Conservation (phyloP, 495 filamentous ascomycete genomes). For the Hapsidospora chrysogenum region DNA sequence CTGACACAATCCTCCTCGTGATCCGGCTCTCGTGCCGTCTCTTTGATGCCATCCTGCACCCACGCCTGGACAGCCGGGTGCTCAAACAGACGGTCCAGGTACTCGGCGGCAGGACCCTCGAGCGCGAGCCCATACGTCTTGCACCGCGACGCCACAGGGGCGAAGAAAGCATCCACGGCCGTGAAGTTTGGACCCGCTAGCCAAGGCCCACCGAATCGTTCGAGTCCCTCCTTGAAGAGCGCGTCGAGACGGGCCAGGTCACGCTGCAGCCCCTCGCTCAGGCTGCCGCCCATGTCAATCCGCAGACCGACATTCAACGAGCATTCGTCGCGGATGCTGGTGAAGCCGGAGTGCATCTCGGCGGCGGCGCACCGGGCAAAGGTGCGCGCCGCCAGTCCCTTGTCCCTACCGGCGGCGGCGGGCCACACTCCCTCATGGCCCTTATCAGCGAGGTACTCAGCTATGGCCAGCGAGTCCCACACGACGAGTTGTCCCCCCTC, state of each 20-base stretch:
- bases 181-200: slow-evolving; percentile 20
- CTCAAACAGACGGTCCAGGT: slow-evolving; percentile 7
- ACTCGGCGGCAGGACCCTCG: slow-evolving; percentile 7
- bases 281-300: slow-evolving; percentile 11
- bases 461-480: slow-evolving; percentile 36
- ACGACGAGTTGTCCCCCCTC: slow-evolving; percentile 11
- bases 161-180: slow-evolving; percentile 25
- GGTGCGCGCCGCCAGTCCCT: slow-evolving; percentile 24
- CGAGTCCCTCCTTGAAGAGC: slow-evolving; percentile 22
- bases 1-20: slow-evolving; percentile 8
- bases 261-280: slow-evolving; percentile 8
- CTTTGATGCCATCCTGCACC: slow-evolving; percentile 8
- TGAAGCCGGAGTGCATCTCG: slow-evolving; percentile 40
- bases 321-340: slow-evolving; percentile 23
- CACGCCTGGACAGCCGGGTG: slow-evolving; percentile 12
- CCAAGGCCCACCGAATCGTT: slow-evolving; percentile 19
- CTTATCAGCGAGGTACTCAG: slow-evolving; percentile 33
- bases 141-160: slow-evolving; percentile 17
- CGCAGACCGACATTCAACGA: slow-evolving; percentile 27
- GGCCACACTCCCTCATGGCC: slow-evolving; percentile 31
- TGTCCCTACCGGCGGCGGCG: slow-evolving; percentile 26
- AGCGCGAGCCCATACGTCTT: slow-evolving; percentile 10
- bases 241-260: slow-evolving; percentile 16
- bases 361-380: slow-evolving; percentile 31
- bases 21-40: slow-evolving; percentile 5